These are phyloP conservation scores for Umbelopsis sp. DNA, from an alignment of 192 early-diverging fungal genomes.

Conservation along the genomic window DNA sequence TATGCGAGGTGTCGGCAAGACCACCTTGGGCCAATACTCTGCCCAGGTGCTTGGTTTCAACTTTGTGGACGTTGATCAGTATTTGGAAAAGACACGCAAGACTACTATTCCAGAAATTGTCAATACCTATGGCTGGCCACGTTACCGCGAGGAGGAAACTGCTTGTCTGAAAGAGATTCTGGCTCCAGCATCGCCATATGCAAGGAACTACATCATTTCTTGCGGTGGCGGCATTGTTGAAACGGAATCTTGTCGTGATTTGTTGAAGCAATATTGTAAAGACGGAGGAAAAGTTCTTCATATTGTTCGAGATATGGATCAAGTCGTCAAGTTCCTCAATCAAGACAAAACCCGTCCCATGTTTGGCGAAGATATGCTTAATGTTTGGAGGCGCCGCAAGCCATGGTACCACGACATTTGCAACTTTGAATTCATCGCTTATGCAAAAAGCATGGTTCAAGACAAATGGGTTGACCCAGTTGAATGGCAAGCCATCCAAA, in stretches of 20 bases:
- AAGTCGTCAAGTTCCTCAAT: constrained; percentile 78
- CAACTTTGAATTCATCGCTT: constrained; percentile 79
- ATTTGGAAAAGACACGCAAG: constrained; percentile 72
- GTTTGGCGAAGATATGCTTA: constrained; percentile 77
- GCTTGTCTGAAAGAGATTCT: constrained; percentile 68
- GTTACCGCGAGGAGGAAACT: constrained; percentile 83
- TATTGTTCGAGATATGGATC: constrained; percentile 77
- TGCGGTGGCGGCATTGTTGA: constrained; percentile 98
- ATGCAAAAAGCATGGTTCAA: constrained; percentile 35
- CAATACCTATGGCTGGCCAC: constrained; percentile 77
- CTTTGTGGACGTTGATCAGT: constrained; percentile 91
- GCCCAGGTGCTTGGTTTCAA: constrained; percentile 64
- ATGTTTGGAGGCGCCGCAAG: constrained; percentile 79
- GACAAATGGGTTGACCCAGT: constrained; percentile 48
- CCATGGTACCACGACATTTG: constrained; percentile 79
- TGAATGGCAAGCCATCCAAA: constrained; percentile 75
- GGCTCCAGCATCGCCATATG: constrained; percentile 43
- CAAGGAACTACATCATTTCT: constrained; percentile 72
- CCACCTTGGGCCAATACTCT: constrained; percentile 76
- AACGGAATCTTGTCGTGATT: constrained; percentile 62
- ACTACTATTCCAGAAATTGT: constrained; percentile 84
- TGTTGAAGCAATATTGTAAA: constrained; percentile 64
- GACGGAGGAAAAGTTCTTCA: constrained; percentile 74
- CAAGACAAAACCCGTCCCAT: constrained; percentile 84
- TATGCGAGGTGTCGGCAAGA: constrained; percentile 99